Evolutionary conservation across 495 filamentous ascomycete species (phyloP).

Genomic region (Annulohypoxylon moriforme): DNA sequence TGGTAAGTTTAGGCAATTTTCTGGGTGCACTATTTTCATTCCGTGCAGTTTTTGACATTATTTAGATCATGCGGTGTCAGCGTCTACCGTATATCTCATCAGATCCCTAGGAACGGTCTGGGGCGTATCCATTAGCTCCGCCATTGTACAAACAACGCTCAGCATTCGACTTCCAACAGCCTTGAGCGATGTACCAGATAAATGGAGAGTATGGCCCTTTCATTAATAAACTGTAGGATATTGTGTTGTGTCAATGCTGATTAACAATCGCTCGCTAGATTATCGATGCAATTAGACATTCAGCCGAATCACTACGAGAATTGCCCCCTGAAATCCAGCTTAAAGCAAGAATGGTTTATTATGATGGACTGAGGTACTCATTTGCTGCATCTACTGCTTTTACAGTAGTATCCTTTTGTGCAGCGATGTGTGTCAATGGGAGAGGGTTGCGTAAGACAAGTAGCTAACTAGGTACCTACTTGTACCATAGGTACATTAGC

Average conservation of each 20-base stretch:
- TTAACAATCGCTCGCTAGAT: conserved; percentile 52
- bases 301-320: conserved; percentile 63
- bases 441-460: conserved; percentile 55
- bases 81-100: conserved; percentile 72
- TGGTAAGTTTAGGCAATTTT: conserved; percentile 59
- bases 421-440: conserved; percentile 63
- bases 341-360: conserved; percentile 69
- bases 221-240: conserved; percentile 15
- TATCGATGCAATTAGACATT: conserved; percentile 71
- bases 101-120: conserved; percentile 72
- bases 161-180: conserved; percentile 65
- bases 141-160: conserved; percentile 73
- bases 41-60: background rate
- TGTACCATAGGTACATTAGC: too few species aligned
- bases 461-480: background rate
- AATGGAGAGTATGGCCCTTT: conserved; percentile 71
- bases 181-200: conserved; percentile 71
- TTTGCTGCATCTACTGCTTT: conserved; percentile 66
- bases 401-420: conserved; percentile 61
- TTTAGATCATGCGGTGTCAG: conserved; percentile 71
- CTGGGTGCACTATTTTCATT: background rate
- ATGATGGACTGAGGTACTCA: conserved; percentile 65
- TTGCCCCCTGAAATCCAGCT: conserved; percentile 70
- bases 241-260: conserved; percentile 11
- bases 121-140: conserved; percentile 71